Percentiles rank a stretch among this genome's conserved stretches.
Conservation (phyloP, 2,329 filamentous ascomycete genomes). For the Diaporthe batatas region DNA sequence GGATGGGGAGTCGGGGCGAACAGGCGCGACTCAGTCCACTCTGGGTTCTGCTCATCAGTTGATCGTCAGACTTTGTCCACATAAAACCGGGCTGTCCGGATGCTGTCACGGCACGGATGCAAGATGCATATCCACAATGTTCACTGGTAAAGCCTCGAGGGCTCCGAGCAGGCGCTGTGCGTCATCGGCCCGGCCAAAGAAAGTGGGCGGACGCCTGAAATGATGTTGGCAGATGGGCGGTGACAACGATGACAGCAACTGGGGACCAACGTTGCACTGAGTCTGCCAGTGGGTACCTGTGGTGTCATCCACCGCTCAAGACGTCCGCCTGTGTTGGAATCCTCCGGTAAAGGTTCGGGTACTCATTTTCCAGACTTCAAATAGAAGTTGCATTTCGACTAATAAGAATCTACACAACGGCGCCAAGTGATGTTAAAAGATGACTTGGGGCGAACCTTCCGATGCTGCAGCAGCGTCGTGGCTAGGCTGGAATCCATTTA, state of each 20-base stretch:
- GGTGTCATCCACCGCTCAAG: conserved; percentile 12
- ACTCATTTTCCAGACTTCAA: background rate
- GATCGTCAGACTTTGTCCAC: conserved; percentile 14
- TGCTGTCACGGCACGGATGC: background rate
- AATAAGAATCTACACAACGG: background rate
- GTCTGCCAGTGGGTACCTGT: conserved; percentile 5
- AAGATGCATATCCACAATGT: too few relatives aligned
- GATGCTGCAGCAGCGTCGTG: background rate
- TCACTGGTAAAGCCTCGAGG: background rate
- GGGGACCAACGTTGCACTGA: background rate
- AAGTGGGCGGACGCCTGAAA: background rate
- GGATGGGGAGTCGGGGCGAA: conserved; percentile 12
- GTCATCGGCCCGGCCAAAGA: background rate
- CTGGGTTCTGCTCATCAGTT: conserved; percentile 30
- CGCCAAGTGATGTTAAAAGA: background rate
- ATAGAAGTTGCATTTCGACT: background rate
- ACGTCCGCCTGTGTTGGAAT: background rate
- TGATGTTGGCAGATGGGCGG: background rate
- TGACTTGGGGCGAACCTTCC: background rate
- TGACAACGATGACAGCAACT: conserved; percentile 3
- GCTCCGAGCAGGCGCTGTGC: background rate
- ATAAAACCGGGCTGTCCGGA: conserved; percentile 8
- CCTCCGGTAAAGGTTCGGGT: conserved; percentile 6
- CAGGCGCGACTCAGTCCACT: conserved; percentile 23
- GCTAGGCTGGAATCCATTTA: background rate